Conservation (phyloP, 345 rosid genomes). For the Balakata baccata region DNA sequence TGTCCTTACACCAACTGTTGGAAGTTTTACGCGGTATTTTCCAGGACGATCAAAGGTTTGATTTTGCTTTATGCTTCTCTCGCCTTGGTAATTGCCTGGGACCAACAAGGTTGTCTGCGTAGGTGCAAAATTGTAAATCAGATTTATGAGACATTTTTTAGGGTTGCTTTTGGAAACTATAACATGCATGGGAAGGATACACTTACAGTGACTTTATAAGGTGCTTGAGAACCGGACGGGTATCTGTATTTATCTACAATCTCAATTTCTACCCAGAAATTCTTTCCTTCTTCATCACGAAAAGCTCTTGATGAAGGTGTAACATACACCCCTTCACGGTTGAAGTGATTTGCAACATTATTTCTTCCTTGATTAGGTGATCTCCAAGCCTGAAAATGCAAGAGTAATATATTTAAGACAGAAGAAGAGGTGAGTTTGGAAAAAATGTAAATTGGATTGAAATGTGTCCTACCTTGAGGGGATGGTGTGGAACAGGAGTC, state of each 20-base stretch:
- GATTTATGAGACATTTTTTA: neutral
- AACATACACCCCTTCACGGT: slow-evolving; percentile 77
- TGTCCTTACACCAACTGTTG: slow-evolving; percentile 87
- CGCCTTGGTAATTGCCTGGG: slow-evolving; percentile 96
- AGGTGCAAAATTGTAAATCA: slow-evolving; percentile 10
- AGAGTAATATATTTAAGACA: slow-evolving; percentile 5
- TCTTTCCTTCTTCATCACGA: slow-evolving; percentile 99
- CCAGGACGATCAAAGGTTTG: slow-evolving; percentile 68
- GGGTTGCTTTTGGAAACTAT: neutral
- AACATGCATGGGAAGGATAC: slow-evolving; percentile 10
- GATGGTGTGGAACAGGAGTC: slow-evolving; percentile 90
- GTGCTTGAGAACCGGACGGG: slow-evolving; percentile 90
- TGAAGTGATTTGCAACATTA: slow-evolving; percentile 60
- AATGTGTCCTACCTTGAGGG: slow-evolving; percentile 70
- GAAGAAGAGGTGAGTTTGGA: slow-evolving; percentile 6
- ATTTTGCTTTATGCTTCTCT: slow-evolving; percentile 63
- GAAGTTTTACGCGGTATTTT: slow-evolving; percentile 73
- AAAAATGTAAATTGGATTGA: slow-evolving; percentile 15
- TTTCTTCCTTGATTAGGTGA: slow-evolving; percentile 90
- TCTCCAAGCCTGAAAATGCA: slow-evolving; percentile 83
- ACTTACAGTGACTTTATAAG: slow-evolving; percentile 92
- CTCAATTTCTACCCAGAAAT: slow-evolving; percentile 94
- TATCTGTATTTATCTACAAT: slow-evolving; percentile 78
- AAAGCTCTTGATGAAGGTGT: slow-evolving; percentile 85
- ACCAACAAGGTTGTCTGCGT: slow-evolving; percentile 82